Evolutionary conservation across 352 stramenopile genomes (phyloP), one percentile per base, ranked within the genome.

Genomic region (Salisapilia sapeloensis): DNA sequence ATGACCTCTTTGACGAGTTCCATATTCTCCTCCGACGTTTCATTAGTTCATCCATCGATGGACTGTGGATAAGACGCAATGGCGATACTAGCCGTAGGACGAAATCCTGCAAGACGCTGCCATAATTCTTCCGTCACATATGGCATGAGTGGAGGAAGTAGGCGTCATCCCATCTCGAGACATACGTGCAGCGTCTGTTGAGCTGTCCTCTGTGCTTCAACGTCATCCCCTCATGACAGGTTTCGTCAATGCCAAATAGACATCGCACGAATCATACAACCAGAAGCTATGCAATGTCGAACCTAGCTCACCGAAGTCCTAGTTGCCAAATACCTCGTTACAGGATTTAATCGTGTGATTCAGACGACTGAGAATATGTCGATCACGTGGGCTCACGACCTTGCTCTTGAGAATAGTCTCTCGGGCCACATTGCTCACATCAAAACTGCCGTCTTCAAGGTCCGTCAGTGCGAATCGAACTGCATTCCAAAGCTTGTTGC

Each of bases 401-500:
- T 10, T 1, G 27, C 39, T 44, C 6, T 22, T 12, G 10, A 44
- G 17, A 9, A 46, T 27, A 5, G 22, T 31, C 14, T 29, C 33
- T 3, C 14, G 29, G 10, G 36, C 11, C 19, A 28, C 10, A 10
- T 10, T 12, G 22, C 28, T 14, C 18, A 29, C 33, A 6, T 6
- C 37, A 36, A 19, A n/a, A 22, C 26, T 17, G 18, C 31, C 44
- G 25, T 36, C 28, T 4, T 51, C 77, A 15, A 97, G 46, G 51
- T 93, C 87, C 29, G 71, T 75, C 19, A 96, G 56, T 22, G 78
- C 80, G 50, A 96, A 97, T 35, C 67, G 65, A 14, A 78, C 90
- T 6, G 80, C 86, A 56, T 97, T 96, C 90, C 90, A 97, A 17
- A 97, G 60, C 50, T 97, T 97, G 60, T 97, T 97, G 45, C 90